phyloP scores from a whole-genome alignment of 139 green algal genomes.

The Auxenochlorella pyrenoidosa region DNA sequence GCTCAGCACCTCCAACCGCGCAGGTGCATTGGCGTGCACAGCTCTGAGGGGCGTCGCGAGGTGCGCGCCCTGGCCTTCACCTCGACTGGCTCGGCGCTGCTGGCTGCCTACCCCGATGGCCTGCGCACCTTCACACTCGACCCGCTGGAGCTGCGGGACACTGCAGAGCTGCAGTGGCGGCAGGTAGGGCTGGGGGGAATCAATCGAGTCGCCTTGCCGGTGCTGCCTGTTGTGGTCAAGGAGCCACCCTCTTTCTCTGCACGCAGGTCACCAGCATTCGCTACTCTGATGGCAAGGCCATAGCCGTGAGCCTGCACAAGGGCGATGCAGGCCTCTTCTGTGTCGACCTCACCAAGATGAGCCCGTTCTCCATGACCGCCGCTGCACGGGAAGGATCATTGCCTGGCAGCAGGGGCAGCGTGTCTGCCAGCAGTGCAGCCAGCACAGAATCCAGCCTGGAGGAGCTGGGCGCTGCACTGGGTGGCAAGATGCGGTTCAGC shows the following conservation, averaged over 20 bases:
- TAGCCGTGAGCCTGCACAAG: not conserved
- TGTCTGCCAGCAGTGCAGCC: not conserved
- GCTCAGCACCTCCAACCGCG: not conserved
- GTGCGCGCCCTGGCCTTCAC: slow-evolving; percentile 26
- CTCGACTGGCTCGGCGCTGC: slow-evolving; percentile 5
- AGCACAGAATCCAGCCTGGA: not conserved
- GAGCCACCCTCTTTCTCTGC: not conserved
- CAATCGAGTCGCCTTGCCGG: too few relatives aligned
- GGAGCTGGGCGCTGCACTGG: not conserved
- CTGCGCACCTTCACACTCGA: slow-evolving; percentile 37
- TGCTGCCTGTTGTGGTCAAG: too few relatives aligned
- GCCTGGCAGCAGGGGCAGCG: not conserved
- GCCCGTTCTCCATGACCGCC: not conserved
- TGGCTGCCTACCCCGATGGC: slow-evolving; percentile 18
- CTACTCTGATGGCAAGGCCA: slow-evolving; percentile 27
- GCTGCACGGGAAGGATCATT: not conserved
- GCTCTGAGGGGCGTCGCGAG: slow-evolving; percentile 7
- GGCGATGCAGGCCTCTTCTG: not conserved
- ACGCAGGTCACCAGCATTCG: not conserved
- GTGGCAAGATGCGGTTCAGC: not conserved
- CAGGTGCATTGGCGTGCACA: slow-evolving; percentile 15
- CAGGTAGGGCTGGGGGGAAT: not conserved
- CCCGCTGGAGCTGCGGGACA: slow-evolving; percentile 10
- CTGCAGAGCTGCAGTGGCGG: slow-evolving; percentile 9
- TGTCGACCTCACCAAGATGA: slow-evolving; percentile 19